phyloP scores from a whole-genome alignment of 768 basidiomycete species.

The Lactarius trivialis region DNA sequence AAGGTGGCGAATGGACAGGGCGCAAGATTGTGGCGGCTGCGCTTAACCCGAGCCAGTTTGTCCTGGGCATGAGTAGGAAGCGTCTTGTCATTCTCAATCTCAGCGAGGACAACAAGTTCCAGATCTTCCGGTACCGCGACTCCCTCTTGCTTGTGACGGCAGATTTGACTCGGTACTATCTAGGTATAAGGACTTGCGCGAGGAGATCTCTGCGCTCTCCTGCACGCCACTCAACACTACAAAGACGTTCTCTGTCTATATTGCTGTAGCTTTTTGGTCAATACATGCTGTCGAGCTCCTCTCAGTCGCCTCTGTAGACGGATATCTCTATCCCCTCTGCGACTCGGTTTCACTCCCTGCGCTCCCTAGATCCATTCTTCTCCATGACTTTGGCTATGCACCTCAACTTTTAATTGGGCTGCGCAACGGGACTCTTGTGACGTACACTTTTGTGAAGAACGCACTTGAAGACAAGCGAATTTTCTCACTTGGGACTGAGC shows the following conservation, averaged over 20 bases:
- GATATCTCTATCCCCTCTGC: constrained; percentile 29
- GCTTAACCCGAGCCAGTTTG: constrained; percentile 61
- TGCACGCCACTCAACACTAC: constrained; percentile 48
- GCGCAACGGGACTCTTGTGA: constrained; percentile 64
- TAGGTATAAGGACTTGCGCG: constrained; percentile 16
- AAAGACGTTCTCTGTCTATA: constrained; percentile 40
- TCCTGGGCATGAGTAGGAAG: constrained; percentile 53
- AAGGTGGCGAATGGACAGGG: constrained; percentile 23
- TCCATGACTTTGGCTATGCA: constrained; percentile 53
- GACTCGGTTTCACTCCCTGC: constrained; percentile 37
- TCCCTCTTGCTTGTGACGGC: background rate
- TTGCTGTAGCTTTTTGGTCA: constrained; percentile 75
- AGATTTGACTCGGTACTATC: background rate
- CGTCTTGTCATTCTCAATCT: constrained; percentile 46
- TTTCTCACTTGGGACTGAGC: constrained; percentile 57
- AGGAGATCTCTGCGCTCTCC: constrained; percentile 67
- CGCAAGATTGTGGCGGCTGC: constrained; percentile 60
- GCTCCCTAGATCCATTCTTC: constrained; percentile 41
- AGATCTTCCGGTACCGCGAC: constrained; percentile 29
- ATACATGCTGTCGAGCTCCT: constrained; percentile 58
- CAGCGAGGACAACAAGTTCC: constrained; percentile 34
- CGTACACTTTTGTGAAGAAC: constrained; percentile 39
- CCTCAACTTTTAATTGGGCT: constrained; percentile 68
- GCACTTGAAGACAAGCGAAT: constrained; percentile 46
- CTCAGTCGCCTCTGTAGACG: constrained; percentile 28